These are phyloP conservation scores for Plasmodium vivax DNA, from an alignment of 169 alveolate species.

Conservation along the genomic window DNA sequence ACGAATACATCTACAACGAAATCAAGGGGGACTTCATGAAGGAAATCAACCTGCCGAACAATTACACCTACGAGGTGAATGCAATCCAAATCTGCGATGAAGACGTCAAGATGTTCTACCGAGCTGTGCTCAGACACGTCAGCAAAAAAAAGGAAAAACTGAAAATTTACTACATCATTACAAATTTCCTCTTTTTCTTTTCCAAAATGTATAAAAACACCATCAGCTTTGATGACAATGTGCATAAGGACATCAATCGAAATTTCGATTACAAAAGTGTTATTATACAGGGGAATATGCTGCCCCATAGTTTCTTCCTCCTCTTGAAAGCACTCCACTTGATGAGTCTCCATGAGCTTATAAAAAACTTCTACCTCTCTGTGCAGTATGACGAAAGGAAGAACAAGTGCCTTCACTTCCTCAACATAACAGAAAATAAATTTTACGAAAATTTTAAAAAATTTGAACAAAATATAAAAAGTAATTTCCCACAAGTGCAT, in stretches of 20 bases:
- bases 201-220: slow-evolving; percentile 61
- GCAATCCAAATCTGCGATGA: slow-evolving; percentile 25
- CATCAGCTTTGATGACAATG: slow-evolving; percentile 59
- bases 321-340: slow-evolving; percentile 35
- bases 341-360: slow-evolving; percentile 36
- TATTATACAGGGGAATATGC: slow-evolving; percentile 46
- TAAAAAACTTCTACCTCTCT: slow-evolving; percentile 34
- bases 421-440: slow-evolving; percentile 61
- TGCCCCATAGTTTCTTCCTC: slow-evolving; percentile 57
- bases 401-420: slow-evolving; percentile 59
- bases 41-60: slow-evolving; percentile 63
- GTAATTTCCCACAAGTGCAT: slow-evolving; percentile 25
- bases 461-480: slow-evolving; percentile 50
- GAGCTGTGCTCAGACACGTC: slow-evolving; percentile 40
- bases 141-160: slow-evolving; percentile 54
- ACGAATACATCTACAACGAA: slow-evolving; percentile 68
- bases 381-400: slow-evolving; percentile 68
- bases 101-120: slow-evolving; percentile 39
- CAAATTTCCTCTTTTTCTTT: slow-evolving; percentile 54
- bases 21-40: slow-evolving; percentile 66
- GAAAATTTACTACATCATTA: slow-evolving; percentile 56
- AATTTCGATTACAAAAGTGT: slow-evolving; percentile 69
- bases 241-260: slow-evolving; percentile 62
- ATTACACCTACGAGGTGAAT: slow-evolving; percentile 58
- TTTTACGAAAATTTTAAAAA: slow-evolving; percentile 71